Conservation (phyloP, 2,329 filamentous ascomycete species). For the Leptosphaerulina australis region DNA sequence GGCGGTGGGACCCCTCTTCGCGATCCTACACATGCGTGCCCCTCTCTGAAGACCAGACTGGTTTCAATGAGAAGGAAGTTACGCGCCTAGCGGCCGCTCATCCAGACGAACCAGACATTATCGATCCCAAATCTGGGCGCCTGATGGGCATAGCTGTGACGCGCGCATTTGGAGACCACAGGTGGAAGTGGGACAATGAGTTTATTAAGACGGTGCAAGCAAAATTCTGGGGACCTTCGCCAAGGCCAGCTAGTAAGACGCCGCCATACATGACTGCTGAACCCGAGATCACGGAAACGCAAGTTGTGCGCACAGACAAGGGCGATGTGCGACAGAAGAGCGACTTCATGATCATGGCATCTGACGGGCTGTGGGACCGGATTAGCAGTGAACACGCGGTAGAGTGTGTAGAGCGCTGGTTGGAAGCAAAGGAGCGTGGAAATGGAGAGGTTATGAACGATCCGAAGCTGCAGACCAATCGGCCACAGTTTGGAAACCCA, state of each 20-base stretch:
- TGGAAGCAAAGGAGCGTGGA: slow-evolving; percentile 48
- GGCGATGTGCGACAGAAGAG: slow-evolving; percentile 30
- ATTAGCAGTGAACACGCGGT: slow-evolving; percentile 65
- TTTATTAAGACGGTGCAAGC: slow-evolving; percentile 54
- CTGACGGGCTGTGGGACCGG: slow-evolving; percentile 70
- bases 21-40: slow-evolving; percentile 59
- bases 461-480: slow-evolving; percentile 19
- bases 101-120: slow-evolving; percentile 65
- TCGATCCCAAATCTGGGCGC: slow-evolving; percentile 61
- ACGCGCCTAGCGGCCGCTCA: slow-evolving; percentile 62
- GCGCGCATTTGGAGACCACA: slow-evolving; percentile 70
- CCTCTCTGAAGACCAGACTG: slow-evolving; percentile 70
- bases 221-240: slow-evolving; percentile 58
- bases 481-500: slow-evolving; percentile 12
- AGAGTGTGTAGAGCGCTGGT: slow-evolving; percentile 63
- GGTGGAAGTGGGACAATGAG: slow-evolving; percentile 69
- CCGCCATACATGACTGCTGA: slow-evolving; percentile 73
- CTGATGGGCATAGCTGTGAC: slow-evolving; percentile 67
- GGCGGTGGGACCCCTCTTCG: slow-evolving; percentile 53
- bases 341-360: slow-evolving; percentile 70
- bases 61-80: slow-evolving; percentile 65
- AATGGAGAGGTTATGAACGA: slow-evolving; percentile 25
- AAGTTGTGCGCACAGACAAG: slow-evolving; percentile 52
- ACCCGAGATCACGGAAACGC: slow-evolving; percentile 66
- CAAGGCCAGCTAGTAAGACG: slow-evolving; percentile 55